Conservation (phyloP, 2,329 filamentous ascomycete genomes). For the Aureobasidium mangrovei region DNA sequence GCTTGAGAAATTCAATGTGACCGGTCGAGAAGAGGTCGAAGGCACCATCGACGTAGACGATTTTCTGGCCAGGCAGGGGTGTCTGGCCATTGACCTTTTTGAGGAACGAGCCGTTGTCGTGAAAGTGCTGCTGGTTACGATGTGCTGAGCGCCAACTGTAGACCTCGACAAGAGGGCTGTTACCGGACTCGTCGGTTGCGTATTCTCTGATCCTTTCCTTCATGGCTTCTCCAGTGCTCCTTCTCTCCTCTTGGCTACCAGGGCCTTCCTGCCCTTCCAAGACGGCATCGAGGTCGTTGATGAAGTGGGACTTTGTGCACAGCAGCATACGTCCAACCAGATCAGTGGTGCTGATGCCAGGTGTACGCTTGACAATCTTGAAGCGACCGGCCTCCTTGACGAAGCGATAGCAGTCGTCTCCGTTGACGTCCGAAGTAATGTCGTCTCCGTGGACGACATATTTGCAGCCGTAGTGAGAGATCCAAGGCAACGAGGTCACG, state of each 20-base stretch:
- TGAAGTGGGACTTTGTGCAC: conserved; percentile 90
- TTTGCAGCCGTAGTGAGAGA: conserved; percentile 87
- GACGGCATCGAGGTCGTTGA: conserved; percentile 53
- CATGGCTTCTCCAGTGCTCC: conserved; percentile 58
- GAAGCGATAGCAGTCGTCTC: conserved; percentile 95
- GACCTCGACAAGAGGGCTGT: conserved; percentile 69
- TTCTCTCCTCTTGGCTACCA: conserved; percentile 59
- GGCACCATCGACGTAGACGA: conserved; percentile 93
- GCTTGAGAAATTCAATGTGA: conserved; percentile 87
- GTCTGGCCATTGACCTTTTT: conserved; percentile 62
- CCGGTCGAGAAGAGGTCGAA: conserved; percentile 96
- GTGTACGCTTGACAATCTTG: conserved; percentile 93
- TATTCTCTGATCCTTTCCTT: conserved; percentile 71
- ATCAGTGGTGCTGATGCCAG: conserved; percentile 93
- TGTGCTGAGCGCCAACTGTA: conserved; percentile 59
- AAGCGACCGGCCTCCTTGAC: conserved; percentile 91
- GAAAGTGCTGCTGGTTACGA: conserved; percentile 11
- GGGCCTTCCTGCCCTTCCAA: conserved; percentile 65
- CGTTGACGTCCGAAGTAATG: conserved; percentile 87
- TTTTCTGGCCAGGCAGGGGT: conserved; percentile 66
- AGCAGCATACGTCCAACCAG: conserved; percentile 96
- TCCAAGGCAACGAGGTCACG: conserved; percentile 88
- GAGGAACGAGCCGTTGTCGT: conserved; percentile 55
- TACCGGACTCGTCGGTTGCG: conserved; percentile 75
- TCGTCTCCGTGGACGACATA: conserved; percentile 97